Evolutionary conservation across 441 rosid species (phyloP), one percentile per base, ranked within the genome.

Genomic region (Gossypium davidsonii): DNA sequence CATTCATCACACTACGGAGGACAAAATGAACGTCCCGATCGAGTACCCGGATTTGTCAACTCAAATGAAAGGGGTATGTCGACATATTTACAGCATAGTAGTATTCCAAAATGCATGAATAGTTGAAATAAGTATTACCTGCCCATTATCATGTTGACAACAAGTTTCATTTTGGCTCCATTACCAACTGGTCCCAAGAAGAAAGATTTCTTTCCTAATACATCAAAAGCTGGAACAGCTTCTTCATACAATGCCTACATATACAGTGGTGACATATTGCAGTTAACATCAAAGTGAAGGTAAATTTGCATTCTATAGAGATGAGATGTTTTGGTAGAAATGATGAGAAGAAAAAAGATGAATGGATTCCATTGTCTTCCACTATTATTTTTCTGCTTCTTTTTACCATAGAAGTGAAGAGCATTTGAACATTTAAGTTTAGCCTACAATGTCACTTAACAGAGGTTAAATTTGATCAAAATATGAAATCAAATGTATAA

Each of bases 71-170:
- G n/a, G 48, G 23, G 67, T 21, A 61, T 34, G 6, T 34, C 31
- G 37, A 3, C 37, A 15, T 61, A 34, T 39, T 37, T 37, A 37
- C 4, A 37, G n/a, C 48, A 62, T 15, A 9, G 26, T 37, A 8
- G 25, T 15, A 31, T 61, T 61, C 61, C 14, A 37, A 37, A 37
- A 37, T 37, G 9, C 42, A 6, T 37, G 10, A 37, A 37, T 6
- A 37, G 42, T 6, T 37, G 42, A 37, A 6, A 7, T 37, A 37
- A 37, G 5, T 66, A 59, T 79, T 85, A 94, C 98, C 97, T 88
- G 77, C 98, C 98, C 97, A 94, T 90, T 76, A 94, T 85, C 98
- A 94, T 90, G 87, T 94, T 94, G 73, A 94, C 95, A 31, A 90
- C 90, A 71, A 92, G 95, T 77, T 94, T 92, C 96, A 94, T 92